Evolutionary conservation across 371 early-diverging fungal species (phyloP).

Genomic region (Apophysomyces trapeziformis): DNA sequence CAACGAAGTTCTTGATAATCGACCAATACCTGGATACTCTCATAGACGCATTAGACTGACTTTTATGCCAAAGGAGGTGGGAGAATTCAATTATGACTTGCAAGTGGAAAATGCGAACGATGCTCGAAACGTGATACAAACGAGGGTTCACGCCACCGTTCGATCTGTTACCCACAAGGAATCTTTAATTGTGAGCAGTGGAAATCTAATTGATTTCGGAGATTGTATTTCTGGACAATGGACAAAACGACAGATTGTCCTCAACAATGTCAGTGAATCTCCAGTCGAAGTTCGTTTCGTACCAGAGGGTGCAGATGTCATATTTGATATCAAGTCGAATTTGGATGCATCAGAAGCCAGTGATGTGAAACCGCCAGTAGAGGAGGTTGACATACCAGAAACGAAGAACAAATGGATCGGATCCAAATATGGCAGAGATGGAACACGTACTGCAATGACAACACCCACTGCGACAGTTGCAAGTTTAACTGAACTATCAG

Average conservation of each 20-base stretch:
- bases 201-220: slow-evolving; percentile 89
- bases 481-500: slow-evolving; percentile 54
- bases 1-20: slow-evolving; percentile 55
- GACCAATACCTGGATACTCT: slow-evolving; percentile 75
- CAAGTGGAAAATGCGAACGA: slow-evolving; percentile 93
- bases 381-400: slow-evolving; percentile 1
- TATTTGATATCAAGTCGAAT: slow-evolving; percentile 55
- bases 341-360: slow-evolving; percentile 16
- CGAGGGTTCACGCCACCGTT: slow-evolving; percentile 82
- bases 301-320: slow-evolving; percentile 81
- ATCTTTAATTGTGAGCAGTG: slow-evolving; percentile 75
- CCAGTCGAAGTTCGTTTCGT: slow-evolving; percentile 81
- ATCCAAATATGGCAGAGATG: slow-evolving; percentile 21
- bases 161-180: slow-evolving; percentile 81
- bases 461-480: slow-evolving; percentile 31
- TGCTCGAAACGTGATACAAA: slow-evolving; percentile 78
- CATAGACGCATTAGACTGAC: slow-evolving; percentile 78
- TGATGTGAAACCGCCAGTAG: slow-evolving; percentile 7
- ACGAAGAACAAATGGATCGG: slow-evolving; percentile 10
- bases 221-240: slow-evolving; percentile 89
- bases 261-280: slow-evolving; percentile 84
- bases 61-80: slow-evolving; percentile 86
- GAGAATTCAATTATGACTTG: slow-evolving; percentile 89
- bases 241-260: slow-evolving; percentile 76
- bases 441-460: slow-evolving; percentile 22